phyloP scores from a whole-genome alignment of 352 stramenopile species.

The Phytophthora crassamura region DNA sequence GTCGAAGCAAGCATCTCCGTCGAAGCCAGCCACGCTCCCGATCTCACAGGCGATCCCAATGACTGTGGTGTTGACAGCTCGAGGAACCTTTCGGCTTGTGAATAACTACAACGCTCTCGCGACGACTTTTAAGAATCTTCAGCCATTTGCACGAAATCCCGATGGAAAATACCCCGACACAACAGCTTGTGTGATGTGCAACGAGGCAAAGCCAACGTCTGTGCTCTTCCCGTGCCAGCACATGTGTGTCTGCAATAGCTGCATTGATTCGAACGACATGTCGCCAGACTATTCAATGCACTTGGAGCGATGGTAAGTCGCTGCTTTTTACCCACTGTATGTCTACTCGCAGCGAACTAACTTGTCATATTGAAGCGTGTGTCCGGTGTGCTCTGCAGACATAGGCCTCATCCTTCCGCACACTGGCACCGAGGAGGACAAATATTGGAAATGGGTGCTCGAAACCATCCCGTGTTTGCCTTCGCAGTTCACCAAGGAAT shows the following conservation, averaged over 20 bases:
- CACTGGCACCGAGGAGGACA: constrained; percentile 50
- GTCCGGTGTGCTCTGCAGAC: constrained; percentile 58
- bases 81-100: constrained; percentile 27
- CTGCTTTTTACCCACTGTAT: no score
- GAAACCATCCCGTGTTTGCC: constrained; percentile 49
- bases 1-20: background rate
- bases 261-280: constrained; percentile 50
- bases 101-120: constrained; percentile 63
- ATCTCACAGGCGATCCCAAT: constrained; percentile 11
- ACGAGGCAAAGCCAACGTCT: constrained; percentile 23
- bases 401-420: constrained; percentile 66
- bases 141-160: constrained; percentile 48
- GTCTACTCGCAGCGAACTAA: background rate
- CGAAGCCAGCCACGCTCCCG: constrained; percentile 1
- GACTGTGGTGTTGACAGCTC: constrained; percentile 7
- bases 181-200: constrained; percentile 51
- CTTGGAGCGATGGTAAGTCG: constrained; percentile 37
- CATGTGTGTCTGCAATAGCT: constrained; percentile 62
- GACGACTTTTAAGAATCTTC: constrained; percentile 47
- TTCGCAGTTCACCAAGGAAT: constrained; percentile 53
- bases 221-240: constrained; percentile 55
- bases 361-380: constrained; percentile 37
- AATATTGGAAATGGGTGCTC: constrained; percentile 67
- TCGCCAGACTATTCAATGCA: constrained; percentile 24
- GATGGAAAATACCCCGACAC: constrained; percentile 46